These are phyloP conservation scores for Kodamaea sagamina DNA, from an alignment of 805 yeast genomes.

Conservation along the genomic window DNA sequence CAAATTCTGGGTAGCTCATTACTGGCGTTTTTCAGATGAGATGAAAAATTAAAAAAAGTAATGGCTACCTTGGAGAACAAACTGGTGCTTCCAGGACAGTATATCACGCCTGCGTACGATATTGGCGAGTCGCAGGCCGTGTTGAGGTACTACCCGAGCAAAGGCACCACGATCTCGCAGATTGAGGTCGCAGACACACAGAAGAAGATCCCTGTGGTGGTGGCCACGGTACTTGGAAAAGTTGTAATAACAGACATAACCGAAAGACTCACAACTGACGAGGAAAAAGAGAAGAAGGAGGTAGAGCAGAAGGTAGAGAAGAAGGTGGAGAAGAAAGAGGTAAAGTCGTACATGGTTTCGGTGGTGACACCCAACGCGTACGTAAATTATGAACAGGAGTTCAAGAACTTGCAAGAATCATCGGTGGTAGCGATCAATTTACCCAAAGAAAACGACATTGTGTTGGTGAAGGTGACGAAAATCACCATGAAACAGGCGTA, in stretches of 20 bases:
- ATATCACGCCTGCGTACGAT: slow-evolving; percentile 59
- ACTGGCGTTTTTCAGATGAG: slow-evolving; percentile 2
- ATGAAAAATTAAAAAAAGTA: neutral
- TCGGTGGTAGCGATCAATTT: slow-evolving; percentile 47
- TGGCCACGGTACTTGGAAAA: slow-evolving; percentile 65
- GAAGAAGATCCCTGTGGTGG: slow-evolving; percentile 43
- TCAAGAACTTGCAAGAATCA: slow-evolving; percentile 13
- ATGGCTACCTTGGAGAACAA: slow-evolving; percentile 11
- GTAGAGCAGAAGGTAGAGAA: too few relatives aligned
- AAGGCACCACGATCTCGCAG: slow-evolving; percentile 58
- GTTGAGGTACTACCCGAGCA: slow-evolving; percentile 58
- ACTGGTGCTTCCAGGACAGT: slow-evolving; percentile 67
- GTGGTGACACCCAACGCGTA: slow-evolving; percentile 34
- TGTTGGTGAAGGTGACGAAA: slow-evolving; percentile 71
- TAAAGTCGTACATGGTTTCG: slow-evolving; percentile 29
- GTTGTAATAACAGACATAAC: slow-evolving; percentile 37
- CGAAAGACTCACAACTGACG: slow-evolving; percentile 15
- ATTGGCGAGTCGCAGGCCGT: slow-evolving; percentile 26
- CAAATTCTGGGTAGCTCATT: slow-evolving; percentile 40
- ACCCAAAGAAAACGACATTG: slow-evolving; percentile 84
- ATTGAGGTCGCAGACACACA: slow-evolving; percentile 39
- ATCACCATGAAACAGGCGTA: slow-evolving; percentile 69
- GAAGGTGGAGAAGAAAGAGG: slow-evolving; percentile 3
- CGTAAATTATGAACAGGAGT: slow-evolving; percentile 25
- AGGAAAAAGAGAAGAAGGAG: slow-evolving; percentile 17